A percentile compares a stretch with the other conserved stretches of the same genome.
These are phyloP conservation scores for Conticribra guillardii DNA, from an alignment of 108 stramenopile genomes.

Conservation along the genomic window DNA sequence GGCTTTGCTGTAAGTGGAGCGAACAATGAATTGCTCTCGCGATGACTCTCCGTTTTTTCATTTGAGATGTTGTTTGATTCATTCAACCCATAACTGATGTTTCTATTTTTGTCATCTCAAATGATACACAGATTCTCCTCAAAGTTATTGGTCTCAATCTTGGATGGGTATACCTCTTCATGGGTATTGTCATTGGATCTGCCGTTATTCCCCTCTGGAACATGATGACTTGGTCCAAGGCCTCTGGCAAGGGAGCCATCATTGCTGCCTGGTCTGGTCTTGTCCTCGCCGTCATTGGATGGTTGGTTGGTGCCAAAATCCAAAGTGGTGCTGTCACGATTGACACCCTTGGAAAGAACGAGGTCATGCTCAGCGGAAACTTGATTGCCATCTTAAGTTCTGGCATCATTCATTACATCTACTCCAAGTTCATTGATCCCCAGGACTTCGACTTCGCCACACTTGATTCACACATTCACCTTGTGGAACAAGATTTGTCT, in stretches of 20 bases:
- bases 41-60: no score
- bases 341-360: constrained; percentile 80
- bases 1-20: constrained; percentile 53
- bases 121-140: constrained; percentile 34
- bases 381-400: constrained; percentile 84
- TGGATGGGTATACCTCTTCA: constrained; percentile 95
- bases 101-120: constrained; percentile 1
- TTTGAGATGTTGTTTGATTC: no score
- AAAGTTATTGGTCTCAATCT: constrained; percentile 68
- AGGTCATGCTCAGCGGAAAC: constrained; percentile 92
- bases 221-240: constrained; percentile 85
- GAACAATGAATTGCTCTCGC: no score
- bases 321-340: constrained; percentile 64
- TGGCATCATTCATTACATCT: constrained; percentile 72
- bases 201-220: constrained; percentile 92
- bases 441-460: constrained; percentile 83
- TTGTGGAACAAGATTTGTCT: constrained; percentile 77
- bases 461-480: constrained; percentile 63
- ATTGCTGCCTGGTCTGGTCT: constrained; percentile 85
- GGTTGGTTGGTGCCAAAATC: constrained; percentile 74
- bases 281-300: constrained; percentile 71
- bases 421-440: constrained; percentile 78
- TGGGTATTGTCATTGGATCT: constrained; percentile 93
- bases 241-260: constrained; percentile 86
- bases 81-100: background rate